These are phyloP conservation scores for Deinandra increscens DNA, from an alignment of 129 eudicot genomes.

Conservation along the genomic window DNA sequence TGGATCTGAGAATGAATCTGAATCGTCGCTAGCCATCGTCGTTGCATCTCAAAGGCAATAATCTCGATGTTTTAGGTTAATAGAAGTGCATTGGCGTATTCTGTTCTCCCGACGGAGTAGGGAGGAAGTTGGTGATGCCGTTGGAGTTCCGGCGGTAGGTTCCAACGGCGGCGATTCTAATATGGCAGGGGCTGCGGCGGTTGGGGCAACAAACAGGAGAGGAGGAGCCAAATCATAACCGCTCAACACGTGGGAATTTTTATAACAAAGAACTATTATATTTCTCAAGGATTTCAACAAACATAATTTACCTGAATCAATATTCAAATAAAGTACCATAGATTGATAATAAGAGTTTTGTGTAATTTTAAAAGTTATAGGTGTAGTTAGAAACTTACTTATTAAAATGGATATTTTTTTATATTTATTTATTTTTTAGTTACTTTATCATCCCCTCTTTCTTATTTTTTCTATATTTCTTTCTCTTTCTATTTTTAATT, in stretches of 20 bases:
- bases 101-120: background rate
- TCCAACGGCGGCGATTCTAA: slow-evolving; percentile 26
- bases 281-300: no score
- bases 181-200: slow-evolving; percentile 25
- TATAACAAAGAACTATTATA: no score
- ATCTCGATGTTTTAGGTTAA: background rate
- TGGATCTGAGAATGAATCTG: slow-evolving; percentile 13
- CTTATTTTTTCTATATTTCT: no score
- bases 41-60: slow-evolving; percentile 2
- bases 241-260: slow-evolving; percentile 17
- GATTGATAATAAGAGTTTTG: no score
- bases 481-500: no score
- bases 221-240: slow-evolving; percentile 17
- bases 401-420: no score
- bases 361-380: no score
- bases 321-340: no score
- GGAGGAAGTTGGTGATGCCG: slow-evolving; percentile 2
- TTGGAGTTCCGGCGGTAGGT: slow-evolving; percentile 32
- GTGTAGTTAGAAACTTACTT: no score
- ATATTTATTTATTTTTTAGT: no score
- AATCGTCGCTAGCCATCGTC: background rate
- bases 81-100: background rate
- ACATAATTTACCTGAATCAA: no score
- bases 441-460: no score
- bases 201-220: slow-evolving; percentile 13